phyloP scores from a whole-genome alignment of 257 asterid genomes.

The Ligustrum vulgare region DNA sequence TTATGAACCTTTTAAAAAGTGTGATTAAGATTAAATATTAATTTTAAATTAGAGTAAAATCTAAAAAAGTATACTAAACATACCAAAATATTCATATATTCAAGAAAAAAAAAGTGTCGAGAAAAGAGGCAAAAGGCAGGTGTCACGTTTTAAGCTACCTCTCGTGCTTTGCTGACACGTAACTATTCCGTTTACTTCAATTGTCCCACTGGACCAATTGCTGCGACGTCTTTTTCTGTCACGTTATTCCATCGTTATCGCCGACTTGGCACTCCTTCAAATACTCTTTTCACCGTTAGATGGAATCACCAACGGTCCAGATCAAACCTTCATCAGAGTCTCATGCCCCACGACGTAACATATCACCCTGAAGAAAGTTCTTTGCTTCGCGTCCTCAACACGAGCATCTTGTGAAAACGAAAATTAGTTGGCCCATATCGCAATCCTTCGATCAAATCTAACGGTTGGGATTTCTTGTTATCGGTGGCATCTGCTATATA shows the following conservation, averaged over 20 bases:
- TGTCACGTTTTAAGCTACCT: constrained; percentile 49
- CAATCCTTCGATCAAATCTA: not conserved
- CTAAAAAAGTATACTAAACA: no score
- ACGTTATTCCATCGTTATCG: constrained; percentile 41
- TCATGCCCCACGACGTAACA: constrained; percentile 24
- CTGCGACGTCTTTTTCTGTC: constrained; percentile 34
- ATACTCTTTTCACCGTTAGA: constrained; percentile 29
- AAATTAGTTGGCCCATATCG: constrained; percentile 30
- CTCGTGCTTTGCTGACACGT: constrained; percentile 56
- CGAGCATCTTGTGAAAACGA: constrained; percentile 46
- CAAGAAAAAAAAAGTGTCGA: not conserved
- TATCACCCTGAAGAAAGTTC: constrained; percentile 16
- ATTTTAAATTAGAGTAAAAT: no score
- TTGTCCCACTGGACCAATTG: not conserved
- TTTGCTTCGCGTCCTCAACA: constrained; percentile 30
- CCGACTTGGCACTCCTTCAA: constrained; percentile 13
- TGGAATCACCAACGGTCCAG: constrained; percentile 28
- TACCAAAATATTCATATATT: no score
- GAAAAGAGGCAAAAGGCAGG: not conserved
- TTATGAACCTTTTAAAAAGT: no score
- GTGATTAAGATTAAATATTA: no score
- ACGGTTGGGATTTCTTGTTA: constrained; percentile 33
- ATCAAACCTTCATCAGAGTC: constrained; percentile 28
- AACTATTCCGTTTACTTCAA: constrained; percentile 31
- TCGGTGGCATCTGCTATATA: constrained; percentile 33